Evolutionary conservation across 2,329 filamentous ascomycete species (phyloP).

Genomic region (Berkeleyomyces basicola): DNA sequence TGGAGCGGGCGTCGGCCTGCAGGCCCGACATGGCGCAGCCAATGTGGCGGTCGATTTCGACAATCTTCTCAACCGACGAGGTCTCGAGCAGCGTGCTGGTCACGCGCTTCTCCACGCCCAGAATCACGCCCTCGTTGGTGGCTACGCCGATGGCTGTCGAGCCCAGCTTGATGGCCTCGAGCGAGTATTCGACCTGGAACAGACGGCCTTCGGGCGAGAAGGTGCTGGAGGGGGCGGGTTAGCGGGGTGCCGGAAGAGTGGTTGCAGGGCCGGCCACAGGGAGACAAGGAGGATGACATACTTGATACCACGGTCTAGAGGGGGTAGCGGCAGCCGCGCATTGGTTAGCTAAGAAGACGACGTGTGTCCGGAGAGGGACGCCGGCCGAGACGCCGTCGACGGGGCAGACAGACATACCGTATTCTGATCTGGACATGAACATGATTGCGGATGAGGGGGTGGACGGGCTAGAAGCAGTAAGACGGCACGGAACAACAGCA

Average conservation of each 20-base stretch:
- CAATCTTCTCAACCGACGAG: conserved; percentile 97
- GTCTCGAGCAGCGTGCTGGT: conserved; percentile 95
- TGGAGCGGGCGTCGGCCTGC: conserved; percentile 91
- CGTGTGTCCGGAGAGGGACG: neutral
- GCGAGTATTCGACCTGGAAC: conserved; percentile 99
- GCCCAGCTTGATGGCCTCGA: conserved; percentile 98
- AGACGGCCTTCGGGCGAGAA: conserved; percentile 99
- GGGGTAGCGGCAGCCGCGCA: neutral
- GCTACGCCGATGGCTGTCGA: conserved; percentile 96
- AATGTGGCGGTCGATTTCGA: conserved; percentile 97
- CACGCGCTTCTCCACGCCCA: conserved; percentile 97
- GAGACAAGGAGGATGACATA: conserved; percentile 30
- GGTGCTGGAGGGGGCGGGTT: conserved; percentile 42
- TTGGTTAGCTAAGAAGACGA: neutral
- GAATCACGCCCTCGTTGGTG: conserved; percentile 84
- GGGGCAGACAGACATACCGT: conserved; percentile 42
- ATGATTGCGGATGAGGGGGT: conserved; percentile 34
- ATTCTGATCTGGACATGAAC: conserved; percentile 99
- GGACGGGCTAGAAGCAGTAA: neutral
- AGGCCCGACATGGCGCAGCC: conserved; percentile 97
- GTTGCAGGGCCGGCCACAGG: neutral
- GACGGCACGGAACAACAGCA: neutral
- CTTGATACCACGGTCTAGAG: conserved; percentile 94
- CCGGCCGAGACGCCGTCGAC: neutral
- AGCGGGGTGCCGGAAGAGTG: neutral